Evolutionary conservation across 179 eudicot genomes (phyloP).

Genomic region (Silene vulgaris): DNA sequence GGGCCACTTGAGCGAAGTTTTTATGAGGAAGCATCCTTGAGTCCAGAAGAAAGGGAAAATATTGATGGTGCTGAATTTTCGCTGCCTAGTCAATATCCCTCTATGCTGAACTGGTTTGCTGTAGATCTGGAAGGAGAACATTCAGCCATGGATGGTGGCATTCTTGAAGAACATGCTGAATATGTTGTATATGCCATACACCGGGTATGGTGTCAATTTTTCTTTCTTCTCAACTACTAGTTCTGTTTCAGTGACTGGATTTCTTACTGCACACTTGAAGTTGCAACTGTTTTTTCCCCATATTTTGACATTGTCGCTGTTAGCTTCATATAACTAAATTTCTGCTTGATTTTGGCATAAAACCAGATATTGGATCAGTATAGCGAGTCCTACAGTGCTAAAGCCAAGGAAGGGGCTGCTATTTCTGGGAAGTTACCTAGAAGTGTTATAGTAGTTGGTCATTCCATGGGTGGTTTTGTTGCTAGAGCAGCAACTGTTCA

Average conservation of each 20-base stretch:
- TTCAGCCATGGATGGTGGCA: constrained; percentile 97
- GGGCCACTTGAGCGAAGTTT: constrained; percentile 69
- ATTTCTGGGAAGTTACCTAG: constrained; percentile 49
- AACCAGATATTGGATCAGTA: constrained; percentile 83
- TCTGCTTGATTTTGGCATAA: constrained; percentile 17
- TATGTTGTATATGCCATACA: constrained; percentile 95
- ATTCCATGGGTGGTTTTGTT: constrained; percentile 99
- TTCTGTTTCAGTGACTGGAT: not conserved
- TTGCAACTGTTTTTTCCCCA: not conserved
- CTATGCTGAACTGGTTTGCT: constrained; percentile 88
- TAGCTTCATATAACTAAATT: constrained; percentile 15
- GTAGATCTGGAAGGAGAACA: constrained; percentile 98
- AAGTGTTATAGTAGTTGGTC: constrained; percentile 93
- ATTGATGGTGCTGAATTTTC: constrained; percentile 38
- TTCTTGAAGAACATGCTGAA: constrained; percentile 89
- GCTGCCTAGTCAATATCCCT: constrained; percentile 58
- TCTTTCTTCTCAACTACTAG: not conserved
- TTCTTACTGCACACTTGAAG: not conserved
- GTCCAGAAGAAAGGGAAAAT: constrained; percentile 35
- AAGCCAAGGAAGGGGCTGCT: constrained; percentile 64
- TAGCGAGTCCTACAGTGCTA: constrained; percentile 70
- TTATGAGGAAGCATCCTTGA: constrained; percentile 63
- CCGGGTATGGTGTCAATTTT: constrained; percentile 57
- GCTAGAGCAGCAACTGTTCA: constrained; percentile 92
- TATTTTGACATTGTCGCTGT: not conserved